Percentiles rank a stretch among this genome's conserved stretches.
Evolutionary conservation across 208 protist species (phyloP).

Genomic region (Paratrypanosoma confusum): DNA sequence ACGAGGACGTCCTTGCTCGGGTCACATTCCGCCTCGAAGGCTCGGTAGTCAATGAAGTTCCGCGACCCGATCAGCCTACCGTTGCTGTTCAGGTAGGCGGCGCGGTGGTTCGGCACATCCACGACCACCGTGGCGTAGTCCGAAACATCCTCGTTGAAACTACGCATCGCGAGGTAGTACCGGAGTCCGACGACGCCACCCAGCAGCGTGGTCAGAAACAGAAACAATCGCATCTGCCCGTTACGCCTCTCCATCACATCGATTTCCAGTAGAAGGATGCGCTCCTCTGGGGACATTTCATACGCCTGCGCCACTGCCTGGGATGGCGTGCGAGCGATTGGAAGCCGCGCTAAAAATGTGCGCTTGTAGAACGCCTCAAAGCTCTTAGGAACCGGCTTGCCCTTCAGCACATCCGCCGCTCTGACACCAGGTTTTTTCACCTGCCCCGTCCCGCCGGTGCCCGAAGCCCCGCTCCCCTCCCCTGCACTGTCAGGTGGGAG

Average conservation of each 20-base stretch:
- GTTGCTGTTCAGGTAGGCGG: conserved; percentile 41
- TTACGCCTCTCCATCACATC: conserved; percentile 14
- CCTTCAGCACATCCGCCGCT: conserved; percentile 9
- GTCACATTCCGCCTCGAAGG: conserved; percentile 50
- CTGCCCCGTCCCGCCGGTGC: no score
- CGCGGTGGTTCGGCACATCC: conserved; percentile 33
- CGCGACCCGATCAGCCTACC: conserved; percentile 37
- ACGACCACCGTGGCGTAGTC: conserved; percentile 41
- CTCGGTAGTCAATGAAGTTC: conserved; percentile 58
- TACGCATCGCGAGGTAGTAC: conserved; percentile 22
- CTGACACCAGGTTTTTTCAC: conserved; percentile 8
- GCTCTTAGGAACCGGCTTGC: conserved; percentile 29
- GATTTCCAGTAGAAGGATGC: conserved; percentile 34
- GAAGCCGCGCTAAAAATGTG: conserved; percentile 28
- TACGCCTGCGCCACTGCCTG: conserved; percentile 43
- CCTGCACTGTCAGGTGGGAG: no score
- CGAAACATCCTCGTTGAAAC: conserved; percentile 28
- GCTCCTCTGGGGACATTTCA: conserved; percentile 40
- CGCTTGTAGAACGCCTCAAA: conserved; percentile 64
- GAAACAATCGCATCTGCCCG: conserved; percentile 14
- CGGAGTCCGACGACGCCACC: conserved; percentile 14
- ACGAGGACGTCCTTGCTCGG: conserved; percentile 51
- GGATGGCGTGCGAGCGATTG: conserved; percentile 17
- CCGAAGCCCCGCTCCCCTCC: no score
- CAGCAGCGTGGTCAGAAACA: conserved; percentile 21